Evolutionary conservation across 768 basidiomycete genomes (phyloP), one percentile per base, ranked within the genome.

Genomic region (Chalciporus sphaerocephalus): DNA sequence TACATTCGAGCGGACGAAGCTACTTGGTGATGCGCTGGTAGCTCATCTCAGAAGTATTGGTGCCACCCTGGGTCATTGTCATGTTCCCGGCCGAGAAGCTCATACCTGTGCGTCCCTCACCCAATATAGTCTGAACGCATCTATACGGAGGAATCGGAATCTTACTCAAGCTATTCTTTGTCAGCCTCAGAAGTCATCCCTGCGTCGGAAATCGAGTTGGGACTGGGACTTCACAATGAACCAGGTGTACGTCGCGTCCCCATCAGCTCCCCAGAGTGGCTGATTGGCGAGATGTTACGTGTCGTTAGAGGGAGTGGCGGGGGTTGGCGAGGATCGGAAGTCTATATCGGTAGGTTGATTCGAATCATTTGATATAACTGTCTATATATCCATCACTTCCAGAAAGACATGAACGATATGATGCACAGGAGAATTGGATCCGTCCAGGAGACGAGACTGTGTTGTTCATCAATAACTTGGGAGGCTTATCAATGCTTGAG

Each of bases 171-270:
- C n/a, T n/a, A n/a, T n/a, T n/a, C n/a, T 27, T 28, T 28, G 12
- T 12, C 21, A 49, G 50, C 34, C 7, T 47, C 23, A 11, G 47
- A 56, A 23, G 27, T 34, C 6, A 47, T 51, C 15, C 28, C 27
- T 3, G 17, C 48, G 6, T 40, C 42, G 17, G 30, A 54, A 21
- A 50, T 61, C 16, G 66, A 81, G 56, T 65, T 80, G 25, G 78
- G 79, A 1, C 56, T 80, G 12, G 80, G 79, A 1, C 55, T 82
- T 42, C 79, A 81, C 53, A 81, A 80, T 46, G 80, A 81, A 57
- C 73, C 76, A 44, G 71, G 68, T 23, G 67, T 67, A 11, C 37
- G 55, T 20, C 47, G 51, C 16, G 54, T 45, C 6, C 18, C 35
- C 17, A 49, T 60, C 12, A 53, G 55, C 3, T 52, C 56, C 5